A percentile compares a stretch with the other conserved stretches of the same genome.
These are phyloP conservation scores for Fusarium sp. DNA, from an alignment of 2,329 filamentous ascomycete species.

Conservation along the genomic window DNA sequence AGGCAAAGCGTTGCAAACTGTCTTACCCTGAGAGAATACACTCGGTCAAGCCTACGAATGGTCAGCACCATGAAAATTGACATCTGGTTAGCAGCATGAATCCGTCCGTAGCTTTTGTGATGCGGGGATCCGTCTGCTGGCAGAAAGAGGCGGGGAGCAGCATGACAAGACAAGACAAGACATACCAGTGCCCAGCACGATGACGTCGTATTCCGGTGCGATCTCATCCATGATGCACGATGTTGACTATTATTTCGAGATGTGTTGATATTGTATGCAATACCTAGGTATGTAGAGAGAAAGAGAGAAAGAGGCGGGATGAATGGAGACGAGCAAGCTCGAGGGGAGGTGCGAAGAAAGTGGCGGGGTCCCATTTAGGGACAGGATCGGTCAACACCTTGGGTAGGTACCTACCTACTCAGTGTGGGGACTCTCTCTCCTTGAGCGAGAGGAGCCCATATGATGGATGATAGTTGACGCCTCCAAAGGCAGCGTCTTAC, in stretches of 20 bases:
- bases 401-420: slow-evolving; percentile 23
- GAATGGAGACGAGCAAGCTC: slow-evolving; percentile 37
- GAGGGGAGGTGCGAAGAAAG: slow-evolving; percentile 42
- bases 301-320: slow-evolving; percentile 22
- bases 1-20: background rate
- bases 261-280: slow-evolving; percentile 19
- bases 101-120: slow-evolving; percentile 30
- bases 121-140: slow-evolving; percentile 37
- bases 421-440: slow-evolving; percentile 37
- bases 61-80: slow-evolving; percentile 35
- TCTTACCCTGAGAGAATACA: slow-evolving; percentile 96
- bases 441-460: slow-evolving; percentile 17
- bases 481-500: slow-evolving; percentile 29
- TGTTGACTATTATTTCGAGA: slow-evolving; percentile 19
- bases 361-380: slow-evolving; percentile 44
- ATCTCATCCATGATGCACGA: slow-evolving; percentile 87
- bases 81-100: slow-evolving; percentile 12
- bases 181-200: slow-evolving; percentile 96
- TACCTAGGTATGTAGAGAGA: slow-evolving; percentile 8
- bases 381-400: slow-evolving; percentile 32
- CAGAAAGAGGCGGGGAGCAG: slow-evolving; percentile 25
- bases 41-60: slow-evolving; percentile 83
- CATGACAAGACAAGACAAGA: slow-evolving; percentile 29
- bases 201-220: slow-evolving; percentile 96
- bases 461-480: slow-evolving; percentile 16